phyloP scores from a whole-genome alignment of 345 rosid genomes.

The Clarkia xantiana region DNA sequence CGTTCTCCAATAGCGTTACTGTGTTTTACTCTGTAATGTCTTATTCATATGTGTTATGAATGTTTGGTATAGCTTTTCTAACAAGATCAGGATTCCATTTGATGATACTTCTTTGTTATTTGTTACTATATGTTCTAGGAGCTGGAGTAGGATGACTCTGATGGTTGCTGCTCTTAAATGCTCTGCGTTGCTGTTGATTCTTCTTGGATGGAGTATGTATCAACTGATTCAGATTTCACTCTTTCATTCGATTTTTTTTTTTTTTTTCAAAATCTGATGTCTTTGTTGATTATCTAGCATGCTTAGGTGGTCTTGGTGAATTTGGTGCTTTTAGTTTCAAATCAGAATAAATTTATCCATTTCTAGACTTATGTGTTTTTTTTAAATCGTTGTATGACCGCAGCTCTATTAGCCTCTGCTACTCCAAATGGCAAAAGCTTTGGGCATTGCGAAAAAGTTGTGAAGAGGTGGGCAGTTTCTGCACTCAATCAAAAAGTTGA shows the following conservation, averaged over 20 bases:
- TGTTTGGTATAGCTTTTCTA: too few relatives aligned
- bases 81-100: neutral
- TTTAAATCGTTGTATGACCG: too few relatives aligned
- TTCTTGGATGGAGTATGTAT: constrained; percentile 38
- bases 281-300: too few relatives aligned
- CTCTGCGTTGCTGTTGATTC: constrained; percentile 20
- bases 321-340: too few relatives aligned
- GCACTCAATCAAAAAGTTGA: constrained; percentile 34
- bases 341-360: too few relatives aligned
- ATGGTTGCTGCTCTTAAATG: constrained; percentile 37
- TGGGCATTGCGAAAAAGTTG: constrained; percentile 48
- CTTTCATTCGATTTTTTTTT: constrained; percentile 1
- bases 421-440: constrained; percentile 27
- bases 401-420: constrained; percentile 25
- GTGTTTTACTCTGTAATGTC: too few relatives aligned
- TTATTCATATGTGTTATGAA: too few relatives aligned
- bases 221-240: neutral
- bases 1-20: too few relatives aligned
- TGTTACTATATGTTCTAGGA: constrained; percentile 16
- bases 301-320: too few relatives aligned
- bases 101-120: neutral
- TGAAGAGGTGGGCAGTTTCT: constrained; percentile 53
- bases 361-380: too few relatives aligned
- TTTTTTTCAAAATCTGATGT: neutral
- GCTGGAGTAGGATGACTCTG: constrained; percentile 16